Conservation (phyloP, 805 yeast species). For the Metschnikowia reukaufii region DNA sequence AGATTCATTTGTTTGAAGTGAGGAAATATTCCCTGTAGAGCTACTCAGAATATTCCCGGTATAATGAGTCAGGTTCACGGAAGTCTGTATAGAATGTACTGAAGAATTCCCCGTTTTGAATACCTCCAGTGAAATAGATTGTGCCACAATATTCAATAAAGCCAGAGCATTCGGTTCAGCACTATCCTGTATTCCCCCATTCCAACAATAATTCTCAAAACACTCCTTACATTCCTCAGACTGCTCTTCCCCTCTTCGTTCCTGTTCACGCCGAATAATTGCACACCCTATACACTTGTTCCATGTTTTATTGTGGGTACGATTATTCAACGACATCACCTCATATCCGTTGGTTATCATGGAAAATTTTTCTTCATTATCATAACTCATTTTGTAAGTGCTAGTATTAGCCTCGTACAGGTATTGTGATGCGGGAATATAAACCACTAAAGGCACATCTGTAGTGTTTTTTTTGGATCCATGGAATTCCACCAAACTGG, state of each 20-base stretch:
- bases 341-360: conserved; percentile 25
- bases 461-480: conserved; percentile 11
- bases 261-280: conserved; percentile 26
- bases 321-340: conserved; percentile 21
- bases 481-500: conserved; percentile 13
- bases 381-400: conserved; percentile 26
- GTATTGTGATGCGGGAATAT: conserved; percentile 18
- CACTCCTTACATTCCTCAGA: conserved; percentile 24
- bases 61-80: no score
- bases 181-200: conserved; percentile 19
- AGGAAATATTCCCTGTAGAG: no score
- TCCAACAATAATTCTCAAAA: conserved; percentile 25
- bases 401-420: conserved; percentile 24
- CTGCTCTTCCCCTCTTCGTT: conserved; percentile 22
- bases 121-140: no score
- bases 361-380: conserved; percentile 17
- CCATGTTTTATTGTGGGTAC: conserved; percentile 22
- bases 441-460: conserved; percentile 26
- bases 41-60: no score
- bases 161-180: conserved; percentile 11
- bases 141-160: background rate
- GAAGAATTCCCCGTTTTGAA: no score
- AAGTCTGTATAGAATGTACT: no score
- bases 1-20: no score
- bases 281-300: conserved; percentile 29